phyloP scores from a whole-genome alignment of 73 alveolate species.

The Uronychia setigera region DNA sequence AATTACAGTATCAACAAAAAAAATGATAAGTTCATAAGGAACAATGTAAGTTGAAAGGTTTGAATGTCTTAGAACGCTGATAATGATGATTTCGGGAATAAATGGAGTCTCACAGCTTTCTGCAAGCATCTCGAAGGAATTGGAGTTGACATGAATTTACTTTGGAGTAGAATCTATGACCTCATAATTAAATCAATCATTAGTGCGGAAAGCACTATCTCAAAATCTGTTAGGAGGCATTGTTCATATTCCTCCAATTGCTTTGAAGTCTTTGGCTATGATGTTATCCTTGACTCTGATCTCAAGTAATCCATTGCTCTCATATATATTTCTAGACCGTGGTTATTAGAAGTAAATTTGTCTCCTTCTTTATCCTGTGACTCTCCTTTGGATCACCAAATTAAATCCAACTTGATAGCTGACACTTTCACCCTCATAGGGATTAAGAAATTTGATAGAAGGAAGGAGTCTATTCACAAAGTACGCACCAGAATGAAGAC shows the following conservation, averaged over 20 bases:
- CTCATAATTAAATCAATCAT: constrained; percentile 77
- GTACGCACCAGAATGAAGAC: constrained; percentile 19
- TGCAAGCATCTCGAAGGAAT: constrained; percentile 75
- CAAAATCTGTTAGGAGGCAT: constrained; percentile 42
- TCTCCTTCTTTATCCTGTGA: constrained; percentile 89
- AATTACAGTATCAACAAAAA: too few species aligned
- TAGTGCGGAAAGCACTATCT: constrained; percentile 67
- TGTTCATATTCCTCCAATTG: constrained; percentile 67
- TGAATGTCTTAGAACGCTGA: too few species aligned
- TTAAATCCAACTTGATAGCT: constrained; percentile 76
- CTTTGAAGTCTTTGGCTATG: constrained; percentile 90
- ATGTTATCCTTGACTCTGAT: constrained; percentile 78
- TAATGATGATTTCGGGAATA: constrained; percentile 84
- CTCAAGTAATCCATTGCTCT: constrained; percentile 27
- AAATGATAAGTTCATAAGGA: too few species aligned
- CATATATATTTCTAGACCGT: constrained; percentile 72
- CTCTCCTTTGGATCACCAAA: constrained; percentile 85
- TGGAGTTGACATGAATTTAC: constrained; percentile 69
- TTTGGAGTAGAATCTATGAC: constrained; percentile 87
- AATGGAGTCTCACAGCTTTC: constrained; percentile 85
- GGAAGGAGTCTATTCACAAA: constrained; percentile 25
- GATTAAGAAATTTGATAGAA: constrained; percentile 33
- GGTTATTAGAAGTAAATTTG: constrained; percentile 95
- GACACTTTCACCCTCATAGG: constrained; percentile 90
- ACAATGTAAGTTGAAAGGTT: too few species aligned